These are phyloP conservation scores for Phaffia rhodozyma DNA, from an alignment of 1,284 basidiomycete genomes.

Conservation along the genomic window DNA sequence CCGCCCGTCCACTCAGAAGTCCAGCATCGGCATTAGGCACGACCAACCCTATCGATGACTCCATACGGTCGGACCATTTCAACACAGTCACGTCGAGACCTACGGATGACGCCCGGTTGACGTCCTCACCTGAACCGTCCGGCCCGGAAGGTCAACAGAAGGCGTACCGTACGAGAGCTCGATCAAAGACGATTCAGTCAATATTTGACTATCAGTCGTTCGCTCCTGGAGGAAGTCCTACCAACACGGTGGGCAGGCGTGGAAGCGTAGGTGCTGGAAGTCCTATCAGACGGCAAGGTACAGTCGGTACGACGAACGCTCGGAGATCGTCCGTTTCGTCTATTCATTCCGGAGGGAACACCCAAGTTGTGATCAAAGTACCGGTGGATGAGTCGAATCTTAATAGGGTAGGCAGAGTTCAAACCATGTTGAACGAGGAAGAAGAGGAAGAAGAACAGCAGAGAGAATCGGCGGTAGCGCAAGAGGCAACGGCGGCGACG, in stretches of 20 bases:
- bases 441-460: neutral
- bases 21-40: too few relatives aligned
- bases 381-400: too few relatives aligned
- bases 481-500: neutral
- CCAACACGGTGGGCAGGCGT: neutral
- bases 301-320: neutral
- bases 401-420: too few relatives aligned
- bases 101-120: too few relatives aligned
- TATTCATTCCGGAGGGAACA: neutral
- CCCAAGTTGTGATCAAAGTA: neutral
- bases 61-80: too few relatives aligned
- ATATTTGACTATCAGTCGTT: slow-evolving; percentile 1
- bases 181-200: slow-evolving; percentile 17
- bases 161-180: neutral
- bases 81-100: too few relatives aligned
- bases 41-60: too few relatives aligned
- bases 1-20: too few relatives aligned
- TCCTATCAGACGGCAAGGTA: neutral
- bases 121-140: too few relatives aligned
- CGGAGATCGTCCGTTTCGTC: neutral
- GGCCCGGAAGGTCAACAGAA: too few relatives aligned
- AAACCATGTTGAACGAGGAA: neutral
- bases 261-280: neutral
- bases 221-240: neutral
- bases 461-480: neutral